phyloP scores from a whole-genome alignment of 2,329 filamentous ascomycete genomes.

The Beauveria brongniartii region DNA sequence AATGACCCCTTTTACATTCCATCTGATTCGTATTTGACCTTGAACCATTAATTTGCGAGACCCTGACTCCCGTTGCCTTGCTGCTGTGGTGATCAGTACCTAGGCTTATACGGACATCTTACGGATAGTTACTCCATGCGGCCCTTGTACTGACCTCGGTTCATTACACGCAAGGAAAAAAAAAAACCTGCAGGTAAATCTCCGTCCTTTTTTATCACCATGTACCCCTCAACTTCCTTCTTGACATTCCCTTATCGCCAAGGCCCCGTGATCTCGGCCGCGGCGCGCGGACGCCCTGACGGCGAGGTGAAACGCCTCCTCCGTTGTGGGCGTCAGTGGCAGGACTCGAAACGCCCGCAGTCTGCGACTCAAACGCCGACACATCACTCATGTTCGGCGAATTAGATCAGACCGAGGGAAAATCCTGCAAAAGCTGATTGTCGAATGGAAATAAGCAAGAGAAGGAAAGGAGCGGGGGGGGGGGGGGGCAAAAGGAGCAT shows the following conservation, averaged over 20 bases:
- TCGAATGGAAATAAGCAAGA: not conserved
- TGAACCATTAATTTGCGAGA: too few species aligned
- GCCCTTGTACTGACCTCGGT: not conserved
- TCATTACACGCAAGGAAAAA: too few species aligned
- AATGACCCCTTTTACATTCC: not conserved
- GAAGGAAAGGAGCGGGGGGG: not conserved
- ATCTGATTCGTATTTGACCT: not conserved
- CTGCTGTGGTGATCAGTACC: too few species aligned
- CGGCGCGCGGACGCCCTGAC: not conserved
- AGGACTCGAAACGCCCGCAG: not conserved
- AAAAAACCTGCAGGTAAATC: not conserved
- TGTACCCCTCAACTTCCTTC: not conserved
- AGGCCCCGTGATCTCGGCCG: not conserved
- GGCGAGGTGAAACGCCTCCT: constrained; percentile 7
- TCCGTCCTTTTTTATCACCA: too few species aligned
- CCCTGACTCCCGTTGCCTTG: too few species aligned
- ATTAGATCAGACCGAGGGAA: not conserved
- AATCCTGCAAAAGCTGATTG: not conserved
- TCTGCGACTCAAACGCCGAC: not conserved
- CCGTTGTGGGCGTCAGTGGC: not conserved
- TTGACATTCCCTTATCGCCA: not conserved
- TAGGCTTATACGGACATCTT: not conserved
- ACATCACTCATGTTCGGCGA: not conserved
- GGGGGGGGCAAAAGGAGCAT: not conserved
- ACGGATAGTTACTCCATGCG: not conserved